Evolutionary conservation across 2,329 filamentous ascomycete species (phyloP).

Genomic region (Fusarium begoniae): DNA sequence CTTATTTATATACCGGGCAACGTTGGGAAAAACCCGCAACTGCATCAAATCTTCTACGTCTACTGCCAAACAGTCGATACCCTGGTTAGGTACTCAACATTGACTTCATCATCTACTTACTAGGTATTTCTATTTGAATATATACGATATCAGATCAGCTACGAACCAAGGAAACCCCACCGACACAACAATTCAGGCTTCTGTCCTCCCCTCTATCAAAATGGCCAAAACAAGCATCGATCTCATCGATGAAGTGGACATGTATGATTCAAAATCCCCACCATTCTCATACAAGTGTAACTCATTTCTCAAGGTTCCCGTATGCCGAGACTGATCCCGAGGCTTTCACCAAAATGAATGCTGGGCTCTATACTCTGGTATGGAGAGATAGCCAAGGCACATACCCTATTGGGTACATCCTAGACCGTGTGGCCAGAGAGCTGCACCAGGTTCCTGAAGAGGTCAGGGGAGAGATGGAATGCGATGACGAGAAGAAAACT

Average conservation of each 20-base stretch:
- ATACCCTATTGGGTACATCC: slow-evolving; percentile 70
- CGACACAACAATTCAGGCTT: neutral
- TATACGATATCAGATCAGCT: neutral
- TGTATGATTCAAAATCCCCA: slow-evolving; percentile 17
- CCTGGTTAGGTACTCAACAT: neutral
- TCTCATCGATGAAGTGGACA: slow-evolving; percentile 39
- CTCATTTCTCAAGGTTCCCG: slow-evolving; percentile 70
- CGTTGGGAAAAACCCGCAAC: slow-evolving; percentile 13
- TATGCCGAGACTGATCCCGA: slow-evolving; percentile 71
- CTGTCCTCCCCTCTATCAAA: neutral
- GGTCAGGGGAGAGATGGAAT: slow-evolving; percentile 66
- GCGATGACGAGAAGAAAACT: slow-evolving; percentile 68
- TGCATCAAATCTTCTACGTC: neutral
- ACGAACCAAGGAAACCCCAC: neutral
- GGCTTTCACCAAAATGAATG: slow-evolving; percentile 63
- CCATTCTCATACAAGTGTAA: neutral
- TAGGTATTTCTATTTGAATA: too few species aligned
- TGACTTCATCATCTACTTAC: neutral
- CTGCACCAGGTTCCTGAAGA: slow-evolving; percentile 58
- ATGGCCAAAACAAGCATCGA: slow-evolving; percentile 42
- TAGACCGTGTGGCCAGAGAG: slow-evolving; percentile 59
- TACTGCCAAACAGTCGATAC: neutral
- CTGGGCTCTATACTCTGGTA: slow-evolving; percentile 72
- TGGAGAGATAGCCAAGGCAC: slow-evolving; percentile 71
- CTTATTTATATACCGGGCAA: neutral